phyloP scores from a whole-genome alignment of 2,329 filamentous ascomycete species.

The Neofusicoccum kwambonambiense region DNA sequence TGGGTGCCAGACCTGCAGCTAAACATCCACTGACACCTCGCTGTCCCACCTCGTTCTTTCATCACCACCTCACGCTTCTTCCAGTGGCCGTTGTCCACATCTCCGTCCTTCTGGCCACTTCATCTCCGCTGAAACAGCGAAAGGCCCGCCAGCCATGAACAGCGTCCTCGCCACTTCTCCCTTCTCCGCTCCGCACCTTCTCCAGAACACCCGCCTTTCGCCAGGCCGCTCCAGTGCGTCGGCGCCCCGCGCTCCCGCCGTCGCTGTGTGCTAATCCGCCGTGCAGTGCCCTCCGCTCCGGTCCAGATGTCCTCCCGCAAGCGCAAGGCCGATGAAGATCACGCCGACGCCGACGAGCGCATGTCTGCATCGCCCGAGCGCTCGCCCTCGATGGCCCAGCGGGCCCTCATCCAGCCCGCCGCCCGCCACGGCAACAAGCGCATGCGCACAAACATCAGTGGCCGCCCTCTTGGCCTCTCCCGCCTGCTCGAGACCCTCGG shows the following conservation, averaged over 20 bases:
- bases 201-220: slow-evolving; percentile 59
- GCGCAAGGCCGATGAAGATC: slow-evolving; percentile 80
- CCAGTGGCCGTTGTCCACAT: slow-evolving; percentile 7
- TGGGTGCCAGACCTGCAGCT: slow-evolving; percentile 13
- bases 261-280: slow-evolving; percentile 25
- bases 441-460: slow-evolving; percentile 66
- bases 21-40: slow-evolving; percentile 14
- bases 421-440: slow-evolving; percentile 59
- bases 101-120: background rate
- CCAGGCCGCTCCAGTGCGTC: slow-evolving; percentile 59
- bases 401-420: slow-evolving; percentile 57
- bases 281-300: slow-evolving; percentile 37
- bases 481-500: slow-evolving; percentile 94
- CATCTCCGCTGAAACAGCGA: slow-evolving; percentile 1
- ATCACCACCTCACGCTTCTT: slow-evolving; percentile 15
- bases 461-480: slow-evolving; percentile 63
- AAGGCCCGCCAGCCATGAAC: slow-evolving; percentile 51
- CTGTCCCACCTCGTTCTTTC: slow-evolving; percentile 18
- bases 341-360: slow-evolving; percentile 65
- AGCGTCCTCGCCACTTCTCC: slow-evolving; percentile 58
- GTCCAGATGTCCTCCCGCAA: slow-evolving; percentile 59
- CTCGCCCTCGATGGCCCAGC: slow-evolving; percentile 72
- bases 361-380: slow-evolving; percentile 87
- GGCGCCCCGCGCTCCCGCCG: slow-evolving; percentile 17
- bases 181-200: slow-evolving; percentile 61